Base-by-base conservation (phyloP, 2,329 filamentous ascomycete genomes). In the Trichoderma semiorbis region DNA sequence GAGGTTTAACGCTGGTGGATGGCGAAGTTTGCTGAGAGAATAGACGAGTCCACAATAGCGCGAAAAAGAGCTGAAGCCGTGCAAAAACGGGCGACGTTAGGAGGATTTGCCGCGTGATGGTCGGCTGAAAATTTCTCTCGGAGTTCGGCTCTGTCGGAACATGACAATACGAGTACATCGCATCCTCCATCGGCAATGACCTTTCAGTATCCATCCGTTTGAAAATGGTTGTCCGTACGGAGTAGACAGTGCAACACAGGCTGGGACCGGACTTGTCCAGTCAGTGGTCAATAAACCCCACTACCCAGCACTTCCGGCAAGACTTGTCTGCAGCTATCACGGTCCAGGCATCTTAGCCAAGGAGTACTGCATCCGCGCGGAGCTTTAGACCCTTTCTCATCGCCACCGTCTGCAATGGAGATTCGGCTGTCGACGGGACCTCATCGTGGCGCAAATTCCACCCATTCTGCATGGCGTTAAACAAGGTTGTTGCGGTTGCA, bases 381-480 rank as follows among this genome's bases (percentile, higher is more conserved):
- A 50, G 28, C 28, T 69, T 69, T 62, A 43, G 28, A 21, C 58
- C 67, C 67, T 69, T 69, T 34, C 34, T 5, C 34, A 34, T 26
- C 34, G 57, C 57, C 65, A 60, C 65, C 18, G 57, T 50, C 66
- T 62, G 55, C 64, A 39, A 60, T 36, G 68, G 30, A 32, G 39
- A 67, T 67, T 66, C 68, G 62, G 55, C 58, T 73, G 60, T 71
- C 26, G 30, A 71, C 24, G 53, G 58, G 64, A 72, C 58, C 58
- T 58, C 53, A 53, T 64, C 36, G 72, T 73, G 72, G 72, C 72
- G 72, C 58, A 69, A 58, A 50, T 61, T 61, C 50, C 69, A 66
- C 53, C 69, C 71, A 68, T 69, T 57, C 66, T 75, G 74, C 74
- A 71, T 75, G 74, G 74, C 74, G 74, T 74, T 34, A 72, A 74